A percentile compares a stretch with the other conserved stretches of the same genome.
These are phyloP conservation scores for Talaromyces trachyspermus DNA, from an alignment of 495 filamentous ascomycete genomes.

Conservation along the genomic window DNA sequence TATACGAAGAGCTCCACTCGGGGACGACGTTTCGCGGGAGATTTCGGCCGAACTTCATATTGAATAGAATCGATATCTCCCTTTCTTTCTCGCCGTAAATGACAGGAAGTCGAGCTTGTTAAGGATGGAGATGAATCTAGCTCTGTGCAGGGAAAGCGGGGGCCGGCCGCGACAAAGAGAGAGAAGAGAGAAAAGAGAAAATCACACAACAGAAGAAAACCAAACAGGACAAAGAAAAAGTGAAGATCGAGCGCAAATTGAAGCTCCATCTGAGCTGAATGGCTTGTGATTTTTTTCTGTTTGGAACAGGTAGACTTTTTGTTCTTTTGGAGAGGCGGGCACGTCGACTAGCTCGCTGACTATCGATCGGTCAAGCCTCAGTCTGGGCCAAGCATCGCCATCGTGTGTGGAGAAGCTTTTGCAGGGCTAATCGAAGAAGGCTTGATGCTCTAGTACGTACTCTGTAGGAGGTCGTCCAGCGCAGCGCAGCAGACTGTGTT, in stretches of 20 bases:
- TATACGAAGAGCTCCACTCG: constrained; percentile 88
- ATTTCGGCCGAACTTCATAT: constrained; percentile 80
- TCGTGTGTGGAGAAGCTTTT: neutral
- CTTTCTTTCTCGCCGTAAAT: too few relatives aligned
- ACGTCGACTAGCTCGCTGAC: too few relatives aligned
- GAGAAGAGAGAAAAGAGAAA: constrained; percentile 1
- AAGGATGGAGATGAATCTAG: too few relatives aligned
- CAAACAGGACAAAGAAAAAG: neutral
- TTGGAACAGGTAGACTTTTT: too few relatives aligned
- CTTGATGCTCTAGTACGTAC: too few relatives aligned
- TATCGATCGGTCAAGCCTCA: neutral
- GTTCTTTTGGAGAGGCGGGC: too few relatives aligned
- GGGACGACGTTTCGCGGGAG: constrained; percentile 90
- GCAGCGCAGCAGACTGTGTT: neutral
- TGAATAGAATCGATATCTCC: constrained; percentile 13
- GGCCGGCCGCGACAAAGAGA: neutral
- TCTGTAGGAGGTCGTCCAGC: too few relatives aligned
- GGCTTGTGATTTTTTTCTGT: neutral
- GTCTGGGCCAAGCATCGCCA: too few relatives aligned
- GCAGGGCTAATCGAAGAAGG: neutral
- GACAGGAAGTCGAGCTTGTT: neutral
- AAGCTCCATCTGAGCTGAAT: constrained; percentile 1
- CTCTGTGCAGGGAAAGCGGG: too few relatives aligned
- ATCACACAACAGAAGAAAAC: neutral
- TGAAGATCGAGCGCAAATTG: neutral